Base-by-base conservation (phyloP, 805 yeast genomes). In the Saccharomycopsis sp. region DNA sequence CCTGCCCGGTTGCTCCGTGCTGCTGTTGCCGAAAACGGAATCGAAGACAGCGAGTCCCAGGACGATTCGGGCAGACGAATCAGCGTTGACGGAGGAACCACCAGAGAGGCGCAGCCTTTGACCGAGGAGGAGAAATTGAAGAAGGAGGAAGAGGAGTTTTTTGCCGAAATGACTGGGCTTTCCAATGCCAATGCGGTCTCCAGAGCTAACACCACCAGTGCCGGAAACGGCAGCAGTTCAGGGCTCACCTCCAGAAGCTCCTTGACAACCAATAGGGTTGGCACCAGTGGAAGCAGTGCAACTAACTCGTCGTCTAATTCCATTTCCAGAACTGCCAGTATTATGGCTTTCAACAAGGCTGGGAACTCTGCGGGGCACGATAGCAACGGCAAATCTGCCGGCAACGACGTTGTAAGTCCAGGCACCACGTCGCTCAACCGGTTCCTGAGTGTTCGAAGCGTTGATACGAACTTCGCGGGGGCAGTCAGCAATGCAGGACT, bases 21-120 rank as follows among this genome's bases (percentile, higher is more conserved):
- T 20, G 57, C 51, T 2, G 57, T 50, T 21, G 63, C 55, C 24
- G 62, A 59, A 5, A 59, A 59, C 20, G 60, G 50, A 23, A 60
- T 55, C 7, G 58, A 53, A 41, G 47, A 34, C 9, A 53, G 40
- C 16, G 53, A 40, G 5, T 59, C 57, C 9, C 58, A 50, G 2
- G 62, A 54, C 23, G 24, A 44, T 16, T 18, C 48, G 7, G 48
- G 48, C 21, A 44, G 48, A 44, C 8, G 48, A 44, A 44, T 44
- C 21, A 44, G 48, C 16, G 48, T 44, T 44, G 48, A 44, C 16
- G 48, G 48, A 16, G 48, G 48, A 16, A 44, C 48, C 16, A 44
- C 48, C 12, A 44, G 48, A 44, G 48, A 44, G 16, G 48, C 48
- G 7, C 21, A n/a, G 21, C 21, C 48, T 16, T 44, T 44, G 48